Evolutionary conservation across 768 basidiomycete species (phyloP), one percentile per base, ranked within the genome.

Genomic region (Phlebiopsis gigantea): DNA sequence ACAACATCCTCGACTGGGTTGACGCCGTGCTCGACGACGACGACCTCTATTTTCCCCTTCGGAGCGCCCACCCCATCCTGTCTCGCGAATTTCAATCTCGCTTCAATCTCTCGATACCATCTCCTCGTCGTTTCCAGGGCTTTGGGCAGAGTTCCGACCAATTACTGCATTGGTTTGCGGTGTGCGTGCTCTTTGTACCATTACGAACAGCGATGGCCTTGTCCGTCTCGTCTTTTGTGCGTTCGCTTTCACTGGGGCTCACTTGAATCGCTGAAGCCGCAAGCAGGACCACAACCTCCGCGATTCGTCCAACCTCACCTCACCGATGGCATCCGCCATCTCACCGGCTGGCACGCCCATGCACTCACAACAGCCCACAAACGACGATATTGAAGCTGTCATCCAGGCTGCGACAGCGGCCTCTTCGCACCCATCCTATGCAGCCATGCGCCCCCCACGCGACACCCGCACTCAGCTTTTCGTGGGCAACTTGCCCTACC

Each of bases 401-500:
- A 97, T 97, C 60, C 89, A 90, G 67, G 81, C 87, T 71, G 93
- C 93, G n/a, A 95, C 90, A 59, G 83, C 83, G 5, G 75, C 80
- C n/a, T 69, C 79, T 2, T 69, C 81, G 1, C 64, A 74, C 21
- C 82, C 84, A 62, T 73, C 76, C 46, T 72, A 80, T 53, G 45
- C 69, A 1, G 65, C 62, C 46, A 55, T 58, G 5, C 54, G 57
- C 22, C 83, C 82, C 0, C 73, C 80, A 39, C 81, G 83, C 54
- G 96, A 99, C 70, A 96, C 93, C 4, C 80, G 96, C 53, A 94
- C 95, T 0, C 95, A 98, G 73, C 79, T 99, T 6, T 98, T 96
- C 66, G 90, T 98, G 24, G 94, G 93, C 60, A 99, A 99, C 71
- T 82, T 99, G 24, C 97, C 97, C 0, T 98, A 96, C 72, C 80